phyloP scores from a whole-genome alignment of 2,329 filamentous ascomycete species.

The Claviceps maximensis region DNA sequence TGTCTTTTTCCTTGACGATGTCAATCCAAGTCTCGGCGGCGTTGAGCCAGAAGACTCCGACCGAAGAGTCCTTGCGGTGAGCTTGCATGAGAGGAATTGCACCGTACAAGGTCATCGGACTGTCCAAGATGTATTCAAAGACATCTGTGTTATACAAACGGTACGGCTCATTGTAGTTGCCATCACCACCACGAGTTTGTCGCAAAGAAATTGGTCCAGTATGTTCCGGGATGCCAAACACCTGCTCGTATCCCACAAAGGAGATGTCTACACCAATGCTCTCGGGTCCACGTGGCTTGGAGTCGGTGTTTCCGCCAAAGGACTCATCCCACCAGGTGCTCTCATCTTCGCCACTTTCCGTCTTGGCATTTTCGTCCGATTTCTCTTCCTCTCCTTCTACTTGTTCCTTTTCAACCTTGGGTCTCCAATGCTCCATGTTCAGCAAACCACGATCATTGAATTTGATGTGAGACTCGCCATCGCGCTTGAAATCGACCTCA shows the following conservation, averaged over 20 bases:
- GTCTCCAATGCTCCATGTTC: constrained; percentile 92
- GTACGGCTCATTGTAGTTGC: constrained; percentile 80
- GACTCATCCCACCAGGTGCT: constrained; percentile 96
- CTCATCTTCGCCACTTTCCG: constrained; percentile 51
- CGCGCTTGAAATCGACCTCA: constrained; percentile 71
- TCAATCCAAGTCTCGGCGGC: constrained; percentile 96
- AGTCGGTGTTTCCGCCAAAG: constrained; percentile 90
- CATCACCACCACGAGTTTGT: constrained; percentile 77
- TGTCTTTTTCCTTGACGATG: constrained; percentile 65
- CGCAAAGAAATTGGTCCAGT: constrained; percentile 77
- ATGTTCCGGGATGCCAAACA: constrained; percentile 91
- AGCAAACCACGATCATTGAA: constrained; percentile 82
- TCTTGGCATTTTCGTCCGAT: constrained; percentile 29
- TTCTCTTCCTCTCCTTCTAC: constrained; percentile 42
- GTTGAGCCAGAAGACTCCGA: constrained; percentile 96
- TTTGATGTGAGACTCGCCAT: constrained; percentile 69
- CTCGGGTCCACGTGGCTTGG: constrained; percentile 89
- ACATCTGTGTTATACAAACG: constrained; percentile 93
- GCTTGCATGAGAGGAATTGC: constrained; percentile 96
- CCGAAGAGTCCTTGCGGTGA: constrained; percentile 82
- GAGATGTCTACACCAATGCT: constrained; percentile 83
- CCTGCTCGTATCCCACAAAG: constrained; percentile 82
- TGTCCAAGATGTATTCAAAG: constrained; percentile 94
- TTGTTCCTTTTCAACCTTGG: constrained; percentile 66
- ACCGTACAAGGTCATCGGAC: constrained; percentile 97